phyloP scores from a whole-genome alignment of 345 rosid species.

The Eutrema heterophyllum region DNA sequence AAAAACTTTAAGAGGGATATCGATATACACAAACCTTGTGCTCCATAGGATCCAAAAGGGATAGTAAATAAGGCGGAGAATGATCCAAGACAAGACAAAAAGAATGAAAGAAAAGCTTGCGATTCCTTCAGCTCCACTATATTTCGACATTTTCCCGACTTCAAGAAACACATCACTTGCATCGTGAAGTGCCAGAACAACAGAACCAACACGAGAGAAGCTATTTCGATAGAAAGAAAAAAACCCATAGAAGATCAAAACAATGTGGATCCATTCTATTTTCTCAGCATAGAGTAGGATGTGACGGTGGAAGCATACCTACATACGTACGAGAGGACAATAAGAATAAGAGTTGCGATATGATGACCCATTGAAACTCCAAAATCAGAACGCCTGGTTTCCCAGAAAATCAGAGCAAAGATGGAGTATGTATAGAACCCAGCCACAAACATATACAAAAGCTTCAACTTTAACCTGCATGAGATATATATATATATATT shows the following conservation, averaged over 20 bases:
- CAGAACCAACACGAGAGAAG: conserved; percentile 70
- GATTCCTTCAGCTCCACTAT: conserved; percentile 55
- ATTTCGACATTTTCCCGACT: conserved; percentile 80
- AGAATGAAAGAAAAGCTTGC: conserved; percentile 48
- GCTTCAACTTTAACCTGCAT: conserved; percentile 63
- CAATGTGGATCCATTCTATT: neutral
- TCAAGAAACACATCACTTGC: conserved; percentile 73
- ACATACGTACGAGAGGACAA: conserved; percentile 55
- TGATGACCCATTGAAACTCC: conserved; percentile 75
- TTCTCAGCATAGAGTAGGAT: neutral
- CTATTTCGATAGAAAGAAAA: conserved; percentile 27
- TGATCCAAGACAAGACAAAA: conserved; percentile 51
- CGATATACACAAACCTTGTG: conserved; percentile 49
- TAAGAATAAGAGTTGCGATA: conserved; percentile 47
- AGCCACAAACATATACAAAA: conserved; percentile 61
- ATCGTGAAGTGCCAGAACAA: conserved; percentile 69
- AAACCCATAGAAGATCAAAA: neutral
- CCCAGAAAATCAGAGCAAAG: conserved; percentile 84
- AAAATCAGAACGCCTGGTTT: conserved; percentile 73
- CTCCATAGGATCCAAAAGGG: conserved; percentile 79
- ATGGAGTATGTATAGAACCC: conserved; percentile 79
- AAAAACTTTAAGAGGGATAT: neutral
- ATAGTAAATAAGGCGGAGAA: conserved; percentile 54
- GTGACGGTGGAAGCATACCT: conserved; percentile 41
- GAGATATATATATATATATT: neutral